Evolutionary conservation across 1,139 yeast genomes (phyloP).

Genomic region (Sugiyamaella paludigena): DNA sequence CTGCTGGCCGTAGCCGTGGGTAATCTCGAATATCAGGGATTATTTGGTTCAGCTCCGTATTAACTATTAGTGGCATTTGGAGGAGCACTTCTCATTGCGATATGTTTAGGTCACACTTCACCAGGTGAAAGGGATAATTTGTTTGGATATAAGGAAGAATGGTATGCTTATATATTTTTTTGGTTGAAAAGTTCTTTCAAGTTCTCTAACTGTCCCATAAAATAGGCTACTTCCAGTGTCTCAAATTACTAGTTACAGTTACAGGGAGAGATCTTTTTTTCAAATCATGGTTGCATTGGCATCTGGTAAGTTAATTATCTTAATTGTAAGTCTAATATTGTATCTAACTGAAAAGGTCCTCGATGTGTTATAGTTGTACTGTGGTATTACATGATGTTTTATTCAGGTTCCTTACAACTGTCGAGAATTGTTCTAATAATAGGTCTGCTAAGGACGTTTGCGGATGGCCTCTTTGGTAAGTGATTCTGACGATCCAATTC

Average conservation of each 20-base stretch:
- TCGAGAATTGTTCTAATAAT: slow-evolving; percentile 1
- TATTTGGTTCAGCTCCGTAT: no score
- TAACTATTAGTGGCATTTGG: slow-evolving; percentile 10
- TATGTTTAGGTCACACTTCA: slow-evolving; percentile 13
- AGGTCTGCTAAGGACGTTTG: slow-evolving; percentile 7
- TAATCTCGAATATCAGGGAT: no score
- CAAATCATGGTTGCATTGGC: slow-evolving; percentile 72
- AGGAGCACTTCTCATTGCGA: slow-evolving; percentile 13
- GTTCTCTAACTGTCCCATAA: not conserved
- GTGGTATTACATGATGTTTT: slow-evolving; percentile 50
- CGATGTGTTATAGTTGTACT: slow-evolving; percentile 69
- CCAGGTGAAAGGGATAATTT: slow-evolving; percentile 7
- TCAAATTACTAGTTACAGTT: slow-evolving; percentile 29
- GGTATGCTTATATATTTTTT: slow-evolving; percentile 4
- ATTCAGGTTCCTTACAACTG: slow-evolving; percentile 3
- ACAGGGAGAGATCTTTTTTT: slow-evolving; percentile 76
- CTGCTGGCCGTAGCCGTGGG: no score
- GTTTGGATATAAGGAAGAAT: slow-evolving; percentile 14
- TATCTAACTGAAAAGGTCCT: slow-evolving; percentile 49
- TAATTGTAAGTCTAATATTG: not conserved
- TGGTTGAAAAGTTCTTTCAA: no score
- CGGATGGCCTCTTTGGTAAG: slow-evolving; percentile 3
- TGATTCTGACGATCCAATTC: no score
- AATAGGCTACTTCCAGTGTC: slow-evolving; percentile 9
- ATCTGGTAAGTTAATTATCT: slow-evolving; percentile 64